Percentiles rank a stretch among this genome's conserved stretches.
Evolutionary conservation across 768 basidiomycete genomes (phyloP).

Genomic region (Galerina sulciceps): DNA sequence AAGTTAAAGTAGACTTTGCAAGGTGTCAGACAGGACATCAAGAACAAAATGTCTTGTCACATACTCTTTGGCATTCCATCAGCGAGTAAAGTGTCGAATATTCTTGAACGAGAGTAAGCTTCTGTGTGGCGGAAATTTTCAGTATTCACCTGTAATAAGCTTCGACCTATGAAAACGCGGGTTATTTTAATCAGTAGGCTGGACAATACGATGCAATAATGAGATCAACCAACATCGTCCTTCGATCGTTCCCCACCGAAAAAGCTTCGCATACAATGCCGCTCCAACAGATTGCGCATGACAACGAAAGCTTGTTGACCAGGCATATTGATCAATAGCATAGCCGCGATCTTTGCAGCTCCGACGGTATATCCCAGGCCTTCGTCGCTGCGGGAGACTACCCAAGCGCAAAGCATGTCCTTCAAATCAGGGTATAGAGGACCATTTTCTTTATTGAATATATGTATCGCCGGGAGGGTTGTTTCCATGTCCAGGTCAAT

Average conservation of each 20-base stretch:
- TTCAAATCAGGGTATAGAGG: constrained; percentile 83
- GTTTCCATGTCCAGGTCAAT: constrained; percentile 78
- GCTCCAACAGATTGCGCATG: constrained; percentile 84
- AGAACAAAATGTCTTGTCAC: constrained; percentile 19
- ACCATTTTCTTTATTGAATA: constrained; percentile 77
- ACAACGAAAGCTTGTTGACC: constrained; percentile 75
- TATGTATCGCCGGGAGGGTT: constrained; percentile 78
- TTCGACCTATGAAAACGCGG: constrained; percentile 64
- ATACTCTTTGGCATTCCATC: constrained; percentile 94
- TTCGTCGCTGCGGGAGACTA: constrained; percentile 83
- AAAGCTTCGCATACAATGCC: constrained; percentile 85
- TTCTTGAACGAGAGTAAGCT: constrained; percentile 46
- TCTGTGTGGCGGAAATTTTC: constrained; percentile 2
- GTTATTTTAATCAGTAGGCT: constrained; percentile 14
- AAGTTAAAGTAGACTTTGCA: constrained; percentile 88
- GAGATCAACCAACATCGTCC: constrained; percentile 74
- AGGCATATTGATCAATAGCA: constrained; percentile 86
- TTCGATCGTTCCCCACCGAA: constrained; percentile 72
- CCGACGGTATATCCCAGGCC: constrained; percentile 77
- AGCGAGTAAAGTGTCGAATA: constrained; percentile 90
- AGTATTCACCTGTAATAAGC: constrained; percentile 81
- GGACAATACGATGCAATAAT: not conserved
- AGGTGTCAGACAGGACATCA: constrained; percentile 1
- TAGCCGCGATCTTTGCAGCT: constrained; percentile 77
- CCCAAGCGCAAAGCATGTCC: constrained; percentile 87